A percentile compares a stretch with the other conserved stretches of the same genome.
Conservation (phyloP, 768 basidiomycete species). For the Leccinum longicurvipes region DNA sequence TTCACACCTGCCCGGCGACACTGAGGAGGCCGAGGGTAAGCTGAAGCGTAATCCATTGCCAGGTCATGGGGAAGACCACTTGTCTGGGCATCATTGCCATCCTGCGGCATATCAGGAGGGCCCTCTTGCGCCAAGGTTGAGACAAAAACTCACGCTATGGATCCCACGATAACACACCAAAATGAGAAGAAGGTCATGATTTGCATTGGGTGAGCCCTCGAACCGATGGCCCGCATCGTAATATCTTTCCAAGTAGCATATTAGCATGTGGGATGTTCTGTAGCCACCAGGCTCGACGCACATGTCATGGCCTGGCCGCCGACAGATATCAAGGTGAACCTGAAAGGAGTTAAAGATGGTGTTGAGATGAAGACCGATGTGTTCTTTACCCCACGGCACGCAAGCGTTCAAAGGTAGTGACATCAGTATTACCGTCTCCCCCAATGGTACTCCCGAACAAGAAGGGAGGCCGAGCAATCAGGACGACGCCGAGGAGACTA, state of each 20-base stretch:
- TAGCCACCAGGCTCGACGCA: constrained; percentile 34
- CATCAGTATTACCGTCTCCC: not conserved
- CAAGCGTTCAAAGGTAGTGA: constrained; percentile 40
- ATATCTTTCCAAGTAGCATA: constrained; percentile 34
- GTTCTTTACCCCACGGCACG: constrained; percentile 53
- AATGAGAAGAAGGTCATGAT: constrained; percentile 63
- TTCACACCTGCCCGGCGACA: constrained; percentile 16
- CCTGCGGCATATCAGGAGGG: not conserved
- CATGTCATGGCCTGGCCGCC: constrained; percentile 65
- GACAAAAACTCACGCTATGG: constrained; percentile 5
- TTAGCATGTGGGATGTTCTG: not conserved
- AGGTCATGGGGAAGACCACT: constrained; percentile 17
- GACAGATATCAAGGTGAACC: constrained; percentile 65
- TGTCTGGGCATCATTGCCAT: constrained; percentile 6
- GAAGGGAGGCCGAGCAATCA: constrained; percentile 76
- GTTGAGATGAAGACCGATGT: not conserved
- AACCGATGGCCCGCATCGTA: constrained; percentile 66
- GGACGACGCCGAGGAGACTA: constrained; percentile 71
- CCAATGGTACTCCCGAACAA: constrained; percentile 51
- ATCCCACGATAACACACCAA: constrained; percentile 40
- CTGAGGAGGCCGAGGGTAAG: constrained; percentile 17
- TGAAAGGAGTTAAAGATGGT: constrained; percentile 21
- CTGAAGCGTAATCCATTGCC: constrained; percentile 14
- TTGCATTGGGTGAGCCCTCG: constrained; percentile 73
- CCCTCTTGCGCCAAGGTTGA: not conserved